Conservation (phyloP, 2,329 filamentous ascomycete species). For the Exophiala sideris region DNA sequence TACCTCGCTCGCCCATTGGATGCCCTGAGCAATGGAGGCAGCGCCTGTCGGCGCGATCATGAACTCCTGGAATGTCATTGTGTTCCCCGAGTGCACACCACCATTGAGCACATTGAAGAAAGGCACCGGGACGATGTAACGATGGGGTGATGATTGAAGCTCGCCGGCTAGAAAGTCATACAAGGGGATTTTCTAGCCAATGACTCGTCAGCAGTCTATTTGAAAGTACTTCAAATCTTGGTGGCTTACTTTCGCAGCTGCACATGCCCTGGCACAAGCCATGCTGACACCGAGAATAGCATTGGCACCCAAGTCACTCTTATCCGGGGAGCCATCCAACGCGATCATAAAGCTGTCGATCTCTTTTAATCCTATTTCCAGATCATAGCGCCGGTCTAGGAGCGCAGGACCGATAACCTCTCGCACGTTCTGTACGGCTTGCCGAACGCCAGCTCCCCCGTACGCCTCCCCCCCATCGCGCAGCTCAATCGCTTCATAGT, state of each 20-base stretch:
- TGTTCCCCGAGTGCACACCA: slow-evolving; percentile 38
- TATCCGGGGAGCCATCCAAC: slow-evolving; percentile 72
- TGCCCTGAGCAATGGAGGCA: slow-evolving; percentile 27
- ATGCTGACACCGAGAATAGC: slow-evolving; percentile 82
- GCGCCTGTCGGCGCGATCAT: slow-evolving; percentile 46
- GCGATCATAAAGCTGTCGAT: slow-evolving; percentile 54
- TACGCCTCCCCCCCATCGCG: slow-evolving; percentile 51
- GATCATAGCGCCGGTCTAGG: slow-evolving; percentile 52
- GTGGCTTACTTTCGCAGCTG: slow-evolving; percentile 47
- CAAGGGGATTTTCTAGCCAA: slow-evolving; percentile 43
- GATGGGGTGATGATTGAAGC: slow-evolving; percentile 52
- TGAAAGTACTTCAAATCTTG: background rate
- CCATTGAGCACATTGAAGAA: slow-evolving; percentile 60
- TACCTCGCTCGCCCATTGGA: slow-evolving; percentile 34
- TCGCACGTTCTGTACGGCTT: slow-evolving; percentile 56
- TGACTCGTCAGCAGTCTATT: slow-evolving; percentile 1
- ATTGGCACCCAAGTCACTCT: slow-evolving; percentile 84
- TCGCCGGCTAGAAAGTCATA: slow-evolving; percentile 54
- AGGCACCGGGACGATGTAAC: slow-evolving; percentile 55
- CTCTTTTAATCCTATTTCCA: slow-evolving; percentile 50
- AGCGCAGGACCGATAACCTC: slow-evolving; percentile 53
- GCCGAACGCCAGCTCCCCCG: slow-evolving; percentile 54
- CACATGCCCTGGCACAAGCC: slow-evolving; percentile 65
- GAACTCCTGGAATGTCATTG: slow-evolving; percentile 51
- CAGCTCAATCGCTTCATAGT: slow-evolving; percentile 36